phyloP scores from a whole-genome alignment of 108 stramenopile species.

The Seminavis robusta region DNA sequence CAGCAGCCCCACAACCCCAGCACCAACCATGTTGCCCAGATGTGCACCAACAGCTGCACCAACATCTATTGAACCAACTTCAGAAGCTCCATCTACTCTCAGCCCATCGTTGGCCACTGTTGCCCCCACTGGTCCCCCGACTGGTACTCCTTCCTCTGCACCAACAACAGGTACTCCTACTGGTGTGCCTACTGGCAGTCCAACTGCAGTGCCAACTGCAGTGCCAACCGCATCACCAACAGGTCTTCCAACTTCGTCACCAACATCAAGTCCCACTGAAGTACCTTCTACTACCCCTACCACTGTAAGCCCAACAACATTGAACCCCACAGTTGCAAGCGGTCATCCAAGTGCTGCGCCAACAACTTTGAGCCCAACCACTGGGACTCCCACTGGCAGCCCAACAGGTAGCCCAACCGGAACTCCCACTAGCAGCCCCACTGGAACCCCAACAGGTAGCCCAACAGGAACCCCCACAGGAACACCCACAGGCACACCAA shows the following conservation, averaged over 20 bases:
- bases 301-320: background rate
- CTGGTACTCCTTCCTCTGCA: background rate
- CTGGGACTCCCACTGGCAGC: background rate
- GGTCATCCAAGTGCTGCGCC: background rate
- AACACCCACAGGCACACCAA: background rate
- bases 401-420: background rate
- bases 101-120: background rate
- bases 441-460: background rate
- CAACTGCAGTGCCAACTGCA: background rate
- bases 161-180: background rate
- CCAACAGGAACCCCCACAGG: background rate
- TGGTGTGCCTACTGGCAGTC: background rate
- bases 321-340: background rate
- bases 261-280: background rate
- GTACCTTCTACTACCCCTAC: background rate
- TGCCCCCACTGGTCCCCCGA: background rate
- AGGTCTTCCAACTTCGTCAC: background rate
- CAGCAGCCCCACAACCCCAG: no score
- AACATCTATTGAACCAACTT: no score
- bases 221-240: slow-evolving; percentile 1
- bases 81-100: no score
- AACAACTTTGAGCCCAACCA: background rate
- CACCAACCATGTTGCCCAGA: no score
- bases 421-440: background rate
- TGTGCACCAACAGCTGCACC: no score